These are phyloP conservation scores for Xerocomus spinulosus DNA, from an alignment of 768 basidiomycete species.

Conservation along the genomic window DNA sequence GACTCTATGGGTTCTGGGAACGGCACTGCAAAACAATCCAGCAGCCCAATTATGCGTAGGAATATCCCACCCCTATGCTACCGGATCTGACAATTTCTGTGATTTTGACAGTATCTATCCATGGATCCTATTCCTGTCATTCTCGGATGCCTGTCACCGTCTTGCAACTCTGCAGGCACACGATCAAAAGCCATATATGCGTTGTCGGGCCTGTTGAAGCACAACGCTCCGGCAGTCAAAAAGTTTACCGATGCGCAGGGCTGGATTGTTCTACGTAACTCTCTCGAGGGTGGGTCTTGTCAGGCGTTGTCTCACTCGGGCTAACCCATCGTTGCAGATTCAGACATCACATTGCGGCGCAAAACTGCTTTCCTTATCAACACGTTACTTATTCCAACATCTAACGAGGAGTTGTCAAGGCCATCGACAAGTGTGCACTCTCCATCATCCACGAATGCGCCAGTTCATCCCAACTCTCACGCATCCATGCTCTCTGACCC, in stretches of 20 bases:
- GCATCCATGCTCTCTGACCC: slow-evolving; percentile 58
- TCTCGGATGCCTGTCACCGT: slow-evolving; percentile 55
- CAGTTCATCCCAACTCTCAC: slow-evolving; percentile 71
- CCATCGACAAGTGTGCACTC: slow-evolving; percentile 16
- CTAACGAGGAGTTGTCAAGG: slow-evolving; percentile 5
- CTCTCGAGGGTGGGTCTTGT: slow-evolving; percentile 52
- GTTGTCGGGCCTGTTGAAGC: slow-evolving; percentile 74
- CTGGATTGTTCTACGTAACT: slow-evolving; percentile 57
- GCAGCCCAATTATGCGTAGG: slow-evolving; percentile 71
- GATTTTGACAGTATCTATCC: slow-evolving; percentile 48
- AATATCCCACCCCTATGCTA: background rate
- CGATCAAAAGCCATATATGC: slow-evolving; percentile 82
- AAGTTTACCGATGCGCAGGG: slow-evolving; percentile 50
- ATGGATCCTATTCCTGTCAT: slow-evolving; percentile 64
- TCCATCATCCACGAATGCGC: slow-evolving; percentile 23
- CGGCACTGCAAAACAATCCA: slow-evolving; percentile 87
- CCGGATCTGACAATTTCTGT: slow-evolving; percentile 1
- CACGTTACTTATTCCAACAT: slow-evolving; percentile 55
- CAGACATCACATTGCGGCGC: slow-evolving; percentile 70
- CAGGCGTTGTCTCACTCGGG: background rate
- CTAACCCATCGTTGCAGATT: slow-evolving; percentile 45
- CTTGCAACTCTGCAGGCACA: slow-evolving; percentile 46
- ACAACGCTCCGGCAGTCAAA: slow-evolving; percentile 63
- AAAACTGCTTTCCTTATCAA: slow-evolving; percentile 77
- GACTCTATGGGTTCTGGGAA: slow-evolving; percentile 83